A percentile compares a stretch with the other conserved stretches of the same genome.
Conservation (phyloP, 2,329 filamentous ascomycete species). For the Ambrosiella beaveri region DNA sequence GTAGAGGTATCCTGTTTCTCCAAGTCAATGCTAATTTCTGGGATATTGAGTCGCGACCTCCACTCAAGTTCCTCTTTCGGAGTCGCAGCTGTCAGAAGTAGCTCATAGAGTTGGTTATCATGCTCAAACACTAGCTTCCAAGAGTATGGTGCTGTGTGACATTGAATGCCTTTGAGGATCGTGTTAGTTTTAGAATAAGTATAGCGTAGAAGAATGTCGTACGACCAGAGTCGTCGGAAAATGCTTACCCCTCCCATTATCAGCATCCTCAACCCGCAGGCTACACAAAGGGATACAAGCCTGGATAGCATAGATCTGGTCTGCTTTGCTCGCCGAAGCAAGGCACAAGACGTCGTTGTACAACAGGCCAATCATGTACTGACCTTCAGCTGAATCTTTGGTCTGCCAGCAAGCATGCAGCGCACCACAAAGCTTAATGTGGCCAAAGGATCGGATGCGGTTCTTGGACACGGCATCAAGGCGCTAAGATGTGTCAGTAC, state of each 20-base stretch:
- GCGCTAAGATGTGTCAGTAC: constrained; percentile 20
- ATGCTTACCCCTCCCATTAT: constrained; percentile 57
- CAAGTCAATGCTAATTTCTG: neutral
- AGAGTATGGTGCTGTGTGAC: constrained; percentile 67
- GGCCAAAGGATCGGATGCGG: constrained; percentile 63
- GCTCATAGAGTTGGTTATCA: constrained; percentile 59
- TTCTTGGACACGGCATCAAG: constrained; percentile 37
- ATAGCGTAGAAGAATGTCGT: neutral
- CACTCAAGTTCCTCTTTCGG: constrained; percentile 64
- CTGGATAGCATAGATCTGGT: constrained; percentile 53
- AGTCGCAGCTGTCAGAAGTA: constrained; percentile 76
- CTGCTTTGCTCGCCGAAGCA: constrained; percentile 46
- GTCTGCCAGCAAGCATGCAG: constrained; percentile 72
- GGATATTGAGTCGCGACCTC: constrained; percentile 46
- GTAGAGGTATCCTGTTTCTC: constrained; percentile 3
- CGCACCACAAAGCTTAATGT: constrained; percentile 64
- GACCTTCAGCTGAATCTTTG: constrained; percentile 47
- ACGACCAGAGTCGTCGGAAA: constrained; percentile 3
- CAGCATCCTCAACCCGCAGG: constrained; percentile 49
- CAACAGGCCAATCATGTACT: constrained; percentile 73
- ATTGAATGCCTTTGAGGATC: constrained; percentile 54
- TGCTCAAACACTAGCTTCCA: constrained; percentile 85
- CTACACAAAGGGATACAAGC: constrained; percentile 54
- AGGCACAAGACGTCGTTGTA: constrained; percentile 68
- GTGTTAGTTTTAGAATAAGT: constrained; percentile 13